A percentile compares a stretch with the other conserved stretches of the same genome.
These are phyloP conservation scores for Euphrasia arctica DNA, from an alignment of 305 asterid genomes.

Conservation along the genomic window DNA sequence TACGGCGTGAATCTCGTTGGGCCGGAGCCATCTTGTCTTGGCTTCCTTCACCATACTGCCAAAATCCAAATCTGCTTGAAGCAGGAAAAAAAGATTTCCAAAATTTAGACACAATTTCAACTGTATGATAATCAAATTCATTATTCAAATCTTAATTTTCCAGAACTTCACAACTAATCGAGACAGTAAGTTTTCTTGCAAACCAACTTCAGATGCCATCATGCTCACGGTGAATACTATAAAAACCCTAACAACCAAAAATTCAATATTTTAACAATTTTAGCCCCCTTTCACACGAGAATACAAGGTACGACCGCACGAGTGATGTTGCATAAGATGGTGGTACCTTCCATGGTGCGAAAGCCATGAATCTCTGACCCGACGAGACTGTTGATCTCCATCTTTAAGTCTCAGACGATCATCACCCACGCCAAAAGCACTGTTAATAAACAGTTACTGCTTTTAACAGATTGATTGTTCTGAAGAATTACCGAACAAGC, in stretches of 20 bases:
- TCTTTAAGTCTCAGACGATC: slow-evolving; percentile 24
- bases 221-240: neutral
- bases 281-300: slow-evolving; percentile 1
- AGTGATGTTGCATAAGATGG: slow-evolving; percentile 13
- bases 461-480: neutral
- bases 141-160: neutral
- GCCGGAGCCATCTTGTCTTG: slow-evolving; percentile 77
- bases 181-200: neutral
- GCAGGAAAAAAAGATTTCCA: slow-evolving; percentile 5
- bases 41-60: slow-evolving; percentile 58
- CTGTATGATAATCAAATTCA: neutral
- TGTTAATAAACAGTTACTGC: neutral
- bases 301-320: slow-evolving; percentile 5
- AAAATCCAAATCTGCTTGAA: slow-evolving; percentile 64
- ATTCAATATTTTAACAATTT: neutral
- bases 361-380: slow-evolving; percentile 68
- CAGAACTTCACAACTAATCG: slow-evolving; percentile 1
- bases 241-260: slow-evolving; percentile 15
- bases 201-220: neutral
- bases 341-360: slow-evolving; percentile 47
- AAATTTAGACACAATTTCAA: neutral
- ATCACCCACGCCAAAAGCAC: slow-evolving; percentile 22
- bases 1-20: slow-evolving; percentile 81
- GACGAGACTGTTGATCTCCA: slow-evolving; percentile 40
- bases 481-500: neutral